Conservation (phyloP, 1,139 yeast genomes). For the Debaryomycetaceae sp. region DNA sequence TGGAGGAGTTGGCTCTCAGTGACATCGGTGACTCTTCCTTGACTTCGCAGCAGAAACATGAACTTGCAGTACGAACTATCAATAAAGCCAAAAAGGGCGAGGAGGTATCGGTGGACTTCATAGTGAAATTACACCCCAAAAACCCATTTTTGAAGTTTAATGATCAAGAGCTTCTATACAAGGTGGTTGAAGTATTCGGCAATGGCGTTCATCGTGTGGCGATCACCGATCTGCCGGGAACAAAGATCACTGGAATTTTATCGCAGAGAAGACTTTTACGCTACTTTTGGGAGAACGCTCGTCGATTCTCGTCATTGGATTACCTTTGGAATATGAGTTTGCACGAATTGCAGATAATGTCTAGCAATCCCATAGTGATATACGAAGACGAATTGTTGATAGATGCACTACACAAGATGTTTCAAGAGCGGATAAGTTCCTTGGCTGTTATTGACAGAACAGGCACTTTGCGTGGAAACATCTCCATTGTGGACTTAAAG, state of each 20-base stretch:
- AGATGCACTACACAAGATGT: slow-evolving; percentile 85
- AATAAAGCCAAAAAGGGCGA: slow-evolving; percentile 59
- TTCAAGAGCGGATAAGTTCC: slow-evolving; percentile 77
- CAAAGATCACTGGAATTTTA: slow-evolving; percentile 64
- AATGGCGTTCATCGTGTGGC: slow-evolving; percentile 93
- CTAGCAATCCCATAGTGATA: slow-evolving; percentile 68
- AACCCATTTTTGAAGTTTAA: slow-evolving; percentile 79
- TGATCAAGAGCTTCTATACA: slow-evolving; percentile 62
- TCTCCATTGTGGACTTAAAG: slow-evolving; percentile 89
- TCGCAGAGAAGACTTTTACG: slow-evolving; percentile 84
- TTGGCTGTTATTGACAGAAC: slow-evolving; percentile 89
- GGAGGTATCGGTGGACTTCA: slow-evolving; percentile 78
- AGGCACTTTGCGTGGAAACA: slow-evolving; percentile 77
- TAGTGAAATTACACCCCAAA: slow-evolving; percentile 74
- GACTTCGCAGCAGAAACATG: slow-evolving; percentile 20
- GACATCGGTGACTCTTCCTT: slow-evolving; percentile 17
- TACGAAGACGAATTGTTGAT: slow-evolving; percentile 83
- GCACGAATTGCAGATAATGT: slow-evolving; percentile 66
- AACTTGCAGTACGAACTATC: slow-evolving; percentile 27
- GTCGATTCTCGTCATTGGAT: slow-evolving; percentile 79
- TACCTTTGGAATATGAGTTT: slow-evolving; percentile 64
- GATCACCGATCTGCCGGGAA: slow-evolving; percentile 52
- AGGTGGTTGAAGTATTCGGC: slow-evolving; percentile 82
- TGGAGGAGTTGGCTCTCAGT: slow-evolving; percentile 32
- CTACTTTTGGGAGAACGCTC: slow-evolving; percentile 88